Conservation (phyloP, 2,329 filamentous ascomycete genomes). For the Parafenestella ontariensis region DNA sequence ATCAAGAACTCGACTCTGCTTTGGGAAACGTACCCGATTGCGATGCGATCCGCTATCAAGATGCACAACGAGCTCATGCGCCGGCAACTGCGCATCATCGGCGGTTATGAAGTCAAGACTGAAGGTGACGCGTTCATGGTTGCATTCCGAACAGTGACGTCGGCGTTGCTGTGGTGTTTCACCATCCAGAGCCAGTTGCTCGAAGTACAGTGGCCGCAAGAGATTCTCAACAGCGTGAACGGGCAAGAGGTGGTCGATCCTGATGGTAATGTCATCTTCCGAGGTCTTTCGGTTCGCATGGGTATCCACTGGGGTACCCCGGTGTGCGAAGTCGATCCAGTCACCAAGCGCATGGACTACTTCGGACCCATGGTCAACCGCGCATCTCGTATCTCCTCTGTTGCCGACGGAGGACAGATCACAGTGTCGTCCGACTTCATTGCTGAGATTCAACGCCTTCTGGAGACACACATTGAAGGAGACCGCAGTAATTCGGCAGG, state of each 20-base stretch:
- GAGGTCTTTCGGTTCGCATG: conserved; percentile 94
- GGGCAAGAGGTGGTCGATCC: conserved; percentile 84
- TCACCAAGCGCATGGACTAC: conserved; percentile 98
- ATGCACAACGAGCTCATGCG: conserved; percentile 98
- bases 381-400: conserved; percentile 88
- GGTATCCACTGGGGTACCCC: conserved; percentile 95
- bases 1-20: conserved; percentile 97
- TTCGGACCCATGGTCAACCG: conserved; percentile 99
- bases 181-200: conserved; percentile 88
- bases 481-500: conserved; percentile 72
- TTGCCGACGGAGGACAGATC: conserved; percentile 95
- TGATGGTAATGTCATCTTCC: conserved; percentile 89
- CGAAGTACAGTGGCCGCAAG: conserved; percentile 89
- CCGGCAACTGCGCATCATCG: conserved; percentile 88
- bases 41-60: conserved; percentile 96
- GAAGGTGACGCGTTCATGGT: conserved; percentile 99
- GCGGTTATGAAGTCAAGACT: conserved; percentile 98
- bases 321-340: conserved; percentile 93
- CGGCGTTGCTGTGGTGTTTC: conserved; percentile 94
- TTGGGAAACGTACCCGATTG: conserved; percentile 93
- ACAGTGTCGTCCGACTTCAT: conserved; percentile 98
- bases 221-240: conserved; percentile 85
- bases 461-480: conserved; percentile 88
- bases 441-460: conserved; percentile 88
- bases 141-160: conserved; percentile 94